A percentile compares a stretch with the other conserved stretches of the same genome.
Conservation (phyloP, 352 stramenopile genomes). For the Pythium aristosporum region DNA sequence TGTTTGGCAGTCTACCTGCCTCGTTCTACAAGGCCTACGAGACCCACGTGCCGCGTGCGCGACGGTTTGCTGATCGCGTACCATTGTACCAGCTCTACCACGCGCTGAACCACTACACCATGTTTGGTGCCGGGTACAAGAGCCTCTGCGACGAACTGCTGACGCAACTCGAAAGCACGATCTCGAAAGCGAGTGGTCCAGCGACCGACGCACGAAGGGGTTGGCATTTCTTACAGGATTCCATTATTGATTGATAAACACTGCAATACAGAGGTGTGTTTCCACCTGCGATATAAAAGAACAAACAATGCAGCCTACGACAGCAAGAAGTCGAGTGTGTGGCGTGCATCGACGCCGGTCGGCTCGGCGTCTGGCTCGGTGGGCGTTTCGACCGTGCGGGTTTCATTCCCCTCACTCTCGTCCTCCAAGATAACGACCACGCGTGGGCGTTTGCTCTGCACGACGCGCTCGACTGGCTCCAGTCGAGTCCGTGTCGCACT, state of each 20-base stretch:
- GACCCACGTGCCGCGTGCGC: slow-evolving; percentile 28
- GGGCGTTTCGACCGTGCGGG: not conserved
- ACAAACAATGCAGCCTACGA: not conserved
- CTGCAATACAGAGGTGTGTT: too few relatives aligned
- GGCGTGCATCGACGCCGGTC: not conserved
- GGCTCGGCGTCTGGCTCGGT: not conserved
- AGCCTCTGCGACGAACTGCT: slow-evolving; percentile 19
- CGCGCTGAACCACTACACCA: slow-evolving; percentile 81
- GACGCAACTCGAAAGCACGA: slow-evolving; percentile 3
- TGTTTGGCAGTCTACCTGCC: slow-evolving; percentile 38
- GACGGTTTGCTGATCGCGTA: slow-evolving; percentile 51
- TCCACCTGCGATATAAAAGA: too few relatives aligned
- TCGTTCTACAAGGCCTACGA: slow-evolving; percentile 34
- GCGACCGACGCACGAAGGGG: too few relatives aligned
- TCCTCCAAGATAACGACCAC: not conserved
- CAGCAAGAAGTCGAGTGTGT: slow-evolving; percentile 1
- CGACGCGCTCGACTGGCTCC: slow-evolving; percentile 7
- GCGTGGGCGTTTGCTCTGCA: slow-evolving; percentile 1
- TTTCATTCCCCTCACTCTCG: not conserved
- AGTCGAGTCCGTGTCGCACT: not conserved
- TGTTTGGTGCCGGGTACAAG: slow-evolving; percentile 55
- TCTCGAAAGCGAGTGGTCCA: not conserved
- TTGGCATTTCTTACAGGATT: too few relatives aligned
- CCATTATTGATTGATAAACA: too few relatives aligned
- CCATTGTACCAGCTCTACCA: slow-evolving; percentile 86